Evolutionary conservation across 108 stramenopile genomes (phyloP).

Genomic region (Skeletonema costatum): DNA sequence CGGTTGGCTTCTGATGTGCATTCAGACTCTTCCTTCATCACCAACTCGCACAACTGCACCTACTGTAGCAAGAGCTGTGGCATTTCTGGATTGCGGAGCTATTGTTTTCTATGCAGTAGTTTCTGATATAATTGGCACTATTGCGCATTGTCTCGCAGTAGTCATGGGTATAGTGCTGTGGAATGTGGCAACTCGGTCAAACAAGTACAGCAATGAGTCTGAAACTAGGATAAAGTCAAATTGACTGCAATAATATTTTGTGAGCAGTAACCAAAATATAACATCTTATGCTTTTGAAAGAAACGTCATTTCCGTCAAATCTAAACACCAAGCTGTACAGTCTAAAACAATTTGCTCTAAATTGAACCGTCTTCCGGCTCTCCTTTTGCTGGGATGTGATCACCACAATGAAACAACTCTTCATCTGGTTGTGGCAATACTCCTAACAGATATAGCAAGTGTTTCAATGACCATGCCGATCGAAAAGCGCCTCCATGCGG

Average conservation of each 20-base stretch:
- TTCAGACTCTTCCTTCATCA: not conserved
- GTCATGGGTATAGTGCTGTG: not conserved
- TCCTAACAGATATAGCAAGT: slow-evolving; percentile 66
- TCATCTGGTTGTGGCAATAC: slow-evolving; percentile 62
- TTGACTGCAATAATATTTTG: not conserved
- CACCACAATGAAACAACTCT: slow-evolving; percentile 46
- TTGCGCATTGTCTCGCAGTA: not conserved
- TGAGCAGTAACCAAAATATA: not conserved
- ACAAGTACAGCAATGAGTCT: not conserved
- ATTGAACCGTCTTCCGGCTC: slow-evolving; percentile 38
- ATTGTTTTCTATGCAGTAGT: not conserved
- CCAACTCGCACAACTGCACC: not conserved
- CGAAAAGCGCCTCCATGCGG: slow-evolving; percentile 80
- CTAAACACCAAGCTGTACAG: not conserved
- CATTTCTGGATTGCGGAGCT: not conserved
- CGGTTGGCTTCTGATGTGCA: not conserved
- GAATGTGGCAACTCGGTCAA: not conserved
- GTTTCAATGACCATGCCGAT: slow-evolving; percentile 72
- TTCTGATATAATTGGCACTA: not conserved
- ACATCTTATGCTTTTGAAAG: not conserved
- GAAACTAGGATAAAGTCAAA: not conserved
- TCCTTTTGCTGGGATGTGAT: slow-evolving; percentile 36
- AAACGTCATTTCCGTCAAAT: not conserved
- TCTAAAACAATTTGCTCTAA: slow-evolving; percentile 6
- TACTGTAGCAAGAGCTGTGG: not conserved